Evolutionary conservation across 2,329 filamentous ascomycete species (phyloP), one percentile per base, ranked within the genome.

Genomic region (Colletotrichum godetiae): DNA sequence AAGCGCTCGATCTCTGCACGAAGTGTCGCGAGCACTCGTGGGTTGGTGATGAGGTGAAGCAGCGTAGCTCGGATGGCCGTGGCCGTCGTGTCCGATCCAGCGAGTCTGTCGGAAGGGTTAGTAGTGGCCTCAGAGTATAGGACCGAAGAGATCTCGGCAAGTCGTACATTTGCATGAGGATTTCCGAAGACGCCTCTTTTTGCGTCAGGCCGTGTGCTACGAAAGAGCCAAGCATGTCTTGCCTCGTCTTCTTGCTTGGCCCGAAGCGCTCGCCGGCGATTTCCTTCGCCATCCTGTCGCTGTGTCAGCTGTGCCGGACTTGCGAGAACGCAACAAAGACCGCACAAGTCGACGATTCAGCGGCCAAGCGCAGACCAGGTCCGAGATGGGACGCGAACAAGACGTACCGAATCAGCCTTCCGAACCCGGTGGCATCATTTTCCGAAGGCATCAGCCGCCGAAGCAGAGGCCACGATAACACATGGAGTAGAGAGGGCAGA

Each of bases 31-130:
- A 88, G 87, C 0, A 87, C 82, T 0, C 81, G 79, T 0, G 88
- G 88, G 46, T 85, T 86, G 0, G 84, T 88, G 5, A 88, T 83
- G 60, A 91, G 79, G 76, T 88, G 85, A 12, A 91, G 82, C 59
- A 91, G 73, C 0, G 84, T 86, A 13, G 85, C 81, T 1, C 89
- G 85, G 42, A 86, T 80, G 1, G 78, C 79, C 0, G 77, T 80
- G 0, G 83, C 79, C 2, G 79, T 78, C 8, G 83, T 84, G 19
- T 85, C 83, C 22, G 80, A 79, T 46, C 82, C 83, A 2, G 82
- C 82, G 13, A 85, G 27, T 29, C 27, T 29, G 27, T 29, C 27
- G 27, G 27, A 29, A 29, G 27, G 27, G 27, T 29, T 29, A 29
- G 27, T 29, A 29, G 27, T 29, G 27, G 27, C 27, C 27, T 29